Evolutionary conservation across 352 stramenopile species (phyloP), one percentile per base, ranked within the genome.

Genomic region (Pythium rhizo-oryzae): DNA sequence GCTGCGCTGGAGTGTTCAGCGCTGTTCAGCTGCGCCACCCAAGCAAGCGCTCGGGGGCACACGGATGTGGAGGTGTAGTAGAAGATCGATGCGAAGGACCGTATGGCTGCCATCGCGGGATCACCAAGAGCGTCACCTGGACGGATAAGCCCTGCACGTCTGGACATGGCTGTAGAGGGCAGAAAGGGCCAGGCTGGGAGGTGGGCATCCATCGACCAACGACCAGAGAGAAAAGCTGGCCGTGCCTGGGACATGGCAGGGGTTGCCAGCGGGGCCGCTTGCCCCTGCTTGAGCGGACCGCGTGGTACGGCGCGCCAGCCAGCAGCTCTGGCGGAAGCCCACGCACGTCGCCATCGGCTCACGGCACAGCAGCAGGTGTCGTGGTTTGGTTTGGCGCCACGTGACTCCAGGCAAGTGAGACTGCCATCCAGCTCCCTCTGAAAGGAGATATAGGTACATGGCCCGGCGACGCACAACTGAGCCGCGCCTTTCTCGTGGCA

Each of bases 81-180:
- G 6, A 33, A 33, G 28, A 33, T 33, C 28, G 28, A 33, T 33
- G 6, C 28, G 28, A 33, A 2, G 28, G 28, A 33, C 28, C 28
- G 28, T 2, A 33, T 33, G 28, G 28, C 28, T 33, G 28, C 28
- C 28, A 6, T 33, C 6, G 28, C 28, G 28, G 28, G 46, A 52
- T 52, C 8, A 52, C 46, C 46, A 52, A 23, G 46, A 52, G 46
- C 13, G 46, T 7, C 46, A 52, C 46, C 46, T 52, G 46, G 46
- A 24, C 21, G 46, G 46, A 52, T 52, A 52, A 52, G 28, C 28
- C 28, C 28, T 6, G 28, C 28, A 33, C 28, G 41, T 47, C 18
- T n/a, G 41, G 41, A 15, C 41, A 47, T 47, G 41, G 13, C 41
- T n/a, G 41, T 15, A 47, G 41, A 47, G 41, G 41, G 18, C 41